These are phyloP conservation scores for Cercis canadensis DNA, from an alignment of 306 rosid genomes.

Conservation along the genomic window DNA sequence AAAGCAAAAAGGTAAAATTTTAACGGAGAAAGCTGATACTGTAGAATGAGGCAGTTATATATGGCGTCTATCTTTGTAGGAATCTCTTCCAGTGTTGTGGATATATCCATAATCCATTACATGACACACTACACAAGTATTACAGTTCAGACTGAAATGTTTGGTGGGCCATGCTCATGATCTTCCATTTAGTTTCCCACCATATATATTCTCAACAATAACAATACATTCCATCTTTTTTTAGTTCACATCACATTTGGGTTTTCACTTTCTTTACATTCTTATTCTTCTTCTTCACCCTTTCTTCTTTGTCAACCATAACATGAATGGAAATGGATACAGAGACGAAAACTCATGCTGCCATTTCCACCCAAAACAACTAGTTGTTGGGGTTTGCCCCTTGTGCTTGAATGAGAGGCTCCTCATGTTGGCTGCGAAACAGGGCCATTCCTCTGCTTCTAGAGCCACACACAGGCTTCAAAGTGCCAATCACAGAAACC, in stretches of 20 bases:
- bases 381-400: conserved; percentile 81
- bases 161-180: conserved; percentile 41
- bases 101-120: too few relatives aligned
- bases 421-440: conserved; percentile 68
- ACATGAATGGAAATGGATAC: conserved; percentile 53
- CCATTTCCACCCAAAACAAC: conserved; percentile 82
- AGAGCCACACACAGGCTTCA: conserved; percentile 43
- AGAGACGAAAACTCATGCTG: conserved; percentile 70
- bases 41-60: too few relatives aligned
- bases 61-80: too few relatives aligned
- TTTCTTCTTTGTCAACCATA: conserved; percentile 20
- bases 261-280: conserved; percentile 10
- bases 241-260: conserved; percentile 30
- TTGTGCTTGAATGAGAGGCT: conserved; percentile 86
- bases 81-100: too few relatives aligned
- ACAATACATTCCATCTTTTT: conserved; percentile 17
- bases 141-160: conserved; percentile 23
- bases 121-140: too few relatives aligned
- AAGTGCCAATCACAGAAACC: conserved; percentile 39
- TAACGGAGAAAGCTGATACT: too few relatives aligned
- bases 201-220: conserved; percentile 42
- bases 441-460: conserved; percentile 48
- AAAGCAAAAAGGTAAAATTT: too few relatives aligned
- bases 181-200: conserved; percentile 40
- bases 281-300: conserved; percentile 27